phyloP scores from a whole-genome alignment of 768 basidiomycete genomes.

The Cyclocybe aegerita region DNA sequence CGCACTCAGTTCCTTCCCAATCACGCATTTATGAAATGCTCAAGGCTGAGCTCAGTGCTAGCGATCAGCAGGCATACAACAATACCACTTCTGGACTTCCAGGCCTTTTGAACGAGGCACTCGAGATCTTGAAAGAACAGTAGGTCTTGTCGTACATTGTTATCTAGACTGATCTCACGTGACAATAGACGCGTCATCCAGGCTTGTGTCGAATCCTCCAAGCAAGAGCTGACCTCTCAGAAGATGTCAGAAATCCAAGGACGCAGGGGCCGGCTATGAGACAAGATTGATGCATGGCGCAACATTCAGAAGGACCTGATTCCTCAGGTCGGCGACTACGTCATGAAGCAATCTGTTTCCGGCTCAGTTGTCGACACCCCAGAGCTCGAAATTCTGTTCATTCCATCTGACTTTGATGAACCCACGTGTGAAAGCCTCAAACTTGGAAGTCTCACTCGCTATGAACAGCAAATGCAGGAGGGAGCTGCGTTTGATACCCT shows the following conservation, averaged over 20 bases:
- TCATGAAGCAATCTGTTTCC: background rate
- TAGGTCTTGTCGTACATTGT: too few relatives aligned
- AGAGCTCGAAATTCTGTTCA: conserved; percentile 7
- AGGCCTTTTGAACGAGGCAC: too few relatives aligned
- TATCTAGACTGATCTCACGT: too few relatives aligned
- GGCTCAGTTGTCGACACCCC: background rate
- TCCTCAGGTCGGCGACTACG: conserved; percentile 5
- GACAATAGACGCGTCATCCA: background rate
- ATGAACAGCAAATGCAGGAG: conserved; percentile 11
- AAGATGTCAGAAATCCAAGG: background rate
- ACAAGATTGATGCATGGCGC: conserved; percentile 12
- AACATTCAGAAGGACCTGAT: conserved; percentile 5
- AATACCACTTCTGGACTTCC: too few relatives aligned
- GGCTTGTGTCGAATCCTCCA: background rate
- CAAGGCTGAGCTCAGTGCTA: too few relatives aligned
- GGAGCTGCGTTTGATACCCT: conserved; percentile 8
- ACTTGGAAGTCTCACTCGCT: background rate
- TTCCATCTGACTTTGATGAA: conserved; percentile 13
- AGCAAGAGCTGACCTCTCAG: background rate
- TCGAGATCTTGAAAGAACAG: too few relatives aligned
- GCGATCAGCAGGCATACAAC: too few relatives aligned
- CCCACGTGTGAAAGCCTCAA: background rate
- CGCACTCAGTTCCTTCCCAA: background rate
- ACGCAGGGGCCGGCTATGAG: background rate
- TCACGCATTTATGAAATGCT: too few relatives aligned